Base-by-base conservation (phyloP, 169 alveolate genomes). In the Toxoplasma gondii region DNA sequence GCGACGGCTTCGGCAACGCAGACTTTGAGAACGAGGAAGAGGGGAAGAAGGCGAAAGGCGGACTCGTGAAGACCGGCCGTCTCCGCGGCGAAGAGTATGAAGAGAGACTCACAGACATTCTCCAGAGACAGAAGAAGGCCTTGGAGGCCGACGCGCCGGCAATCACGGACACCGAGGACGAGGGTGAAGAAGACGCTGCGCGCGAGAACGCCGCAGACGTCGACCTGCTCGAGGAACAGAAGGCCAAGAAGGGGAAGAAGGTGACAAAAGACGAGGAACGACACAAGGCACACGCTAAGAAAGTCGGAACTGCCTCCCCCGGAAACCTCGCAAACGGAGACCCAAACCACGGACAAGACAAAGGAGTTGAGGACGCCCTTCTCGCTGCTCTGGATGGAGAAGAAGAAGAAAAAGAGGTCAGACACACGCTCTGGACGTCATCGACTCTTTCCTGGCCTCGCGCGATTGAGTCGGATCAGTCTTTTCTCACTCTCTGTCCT, bases 31-130 rank as follows among this genome's bases (percentile, higher is more conserved):
- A 82, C 31, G 90, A 44, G 39, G 90, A 5, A 38, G 90, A 82
- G 39, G 90, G 36, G n/a, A 43, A 82, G 90, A 74, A 74, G 84
- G 27, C 9, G 43, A 38, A 24, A 38, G 12, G 90, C 29, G 7
- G 58, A 0, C 83, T n/a, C 70, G 95, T 43, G 49, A 96, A 91
- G 87, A 95, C 96, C 67, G 93, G 96, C 78, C 95, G 96, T 0
- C 94, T 97, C 2, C 97, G 98, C 44, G 97, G 98, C 17, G 98
- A 96, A 93, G 98, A 97, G 93, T 97, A 97, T 91, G 97, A 96
- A 70, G 96, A 94, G 70, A 93, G 96, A 82, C 92, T 97, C 53
- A 88, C 88, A 41, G 93, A 92, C 34, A 97, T 97, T 4, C 94
- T 97, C 38, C 83, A 64, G 49, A 96, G 96, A 67, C 98, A 97